Conservation (phyloP, 352 stramenopile species). For the Globisporangium camurandrum region DNA sequence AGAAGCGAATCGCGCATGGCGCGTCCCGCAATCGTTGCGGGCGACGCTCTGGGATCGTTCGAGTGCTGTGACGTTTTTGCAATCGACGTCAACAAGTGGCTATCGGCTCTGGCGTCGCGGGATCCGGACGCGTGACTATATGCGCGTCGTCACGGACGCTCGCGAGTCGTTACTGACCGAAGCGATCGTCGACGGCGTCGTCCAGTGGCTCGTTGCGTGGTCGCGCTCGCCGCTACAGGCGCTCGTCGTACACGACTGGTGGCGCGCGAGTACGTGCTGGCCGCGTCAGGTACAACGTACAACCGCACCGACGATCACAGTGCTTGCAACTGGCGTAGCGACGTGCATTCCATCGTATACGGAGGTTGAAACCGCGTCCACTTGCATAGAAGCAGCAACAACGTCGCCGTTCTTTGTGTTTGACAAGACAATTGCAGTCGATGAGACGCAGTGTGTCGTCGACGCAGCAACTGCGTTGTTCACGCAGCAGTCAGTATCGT, state of each 20-base stretch:
- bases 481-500: constrained; percentile 23
- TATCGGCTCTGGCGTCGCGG: constrained; percentile 37
- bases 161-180: constrained; percentile 15
- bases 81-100: constrained; percentile 20
- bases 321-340: constrained; percentile 3
- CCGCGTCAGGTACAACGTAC: too few relatives aligned
- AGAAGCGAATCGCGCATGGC: constrained; percentile 4
- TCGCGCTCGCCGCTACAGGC: constrained; percentile 27
- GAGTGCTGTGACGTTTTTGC: constrained; percentile 32
- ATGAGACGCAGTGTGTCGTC: constrained; percentile 18
- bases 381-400: constrained; percentile 4
- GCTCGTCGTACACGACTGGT: constrained; percentile 44
- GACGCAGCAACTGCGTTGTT: constrained; percentile 18
- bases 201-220: constrained; percentile 30
- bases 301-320: constrained; percentile 17
- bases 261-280: constrained; percentile 35
- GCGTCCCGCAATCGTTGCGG: constrained; percentile 15
- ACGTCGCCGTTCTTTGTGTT: constrained; percentile 37
- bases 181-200: constrained; percentile 17
- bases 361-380: constrained; percentile 22
- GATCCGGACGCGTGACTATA: constrained; percentile 20
- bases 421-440: constrained; percentile 27
- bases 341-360: constrained; percentile 18
- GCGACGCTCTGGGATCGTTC: constrained; percentile 27
- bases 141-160: constrained; percentile 9